Evolutionary conservation across 495 filamentous ascomycete species (phyloP).

Genomic region (Platismatia glauca): DNA sequence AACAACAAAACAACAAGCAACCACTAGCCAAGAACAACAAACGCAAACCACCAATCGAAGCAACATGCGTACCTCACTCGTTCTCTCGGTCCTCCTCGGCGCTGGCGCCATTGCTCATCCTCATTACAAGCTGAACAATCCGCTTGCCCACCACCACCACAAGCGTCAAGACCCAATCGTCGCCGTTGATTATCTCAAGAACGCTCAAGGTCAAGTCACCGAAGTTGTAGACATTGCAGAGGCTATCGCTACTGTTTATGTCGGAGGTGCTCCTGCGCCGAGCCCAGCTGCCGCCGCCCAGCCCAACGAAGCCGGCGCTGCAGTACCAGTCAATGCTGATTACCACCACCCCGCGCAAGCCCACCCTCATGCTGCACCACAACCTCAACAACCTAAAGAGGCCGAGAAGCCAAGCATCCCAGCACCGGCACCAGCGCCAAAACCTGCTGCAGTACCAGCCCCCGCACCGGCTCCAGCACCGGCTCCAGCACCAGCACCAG

Average conservation of each 20-base stretch:
- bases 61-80: slow-evolving; percentile 19
- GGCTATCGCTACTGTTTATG: slow-evolving; percentile 11
- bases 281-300: slow-evolving; percentile 4
- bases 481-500: neutral
- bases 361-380: neutral
- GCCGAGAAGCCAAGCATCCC: neutral
- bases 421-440: neutral
- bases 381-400: neutral
- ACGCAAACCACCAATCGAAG: neutral
- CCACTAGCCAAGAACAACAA: neutral
- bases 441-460: neutral
- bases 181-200: neutral
- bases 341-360: neutral
- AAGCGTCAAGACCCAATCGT: slow-evolving; percentile 12
- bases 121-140: slow-evolving; percentile 14
- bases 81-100: slow-evolving; percentile 19
- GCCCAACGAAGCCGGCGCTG: neutral
- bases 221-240: slow-evolving; percentile 10
- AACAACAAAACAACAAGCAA: slow-evolving; percentile 1
- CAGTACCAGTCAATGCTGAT: neutral
- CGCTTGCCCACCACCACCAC: slow-evolving; percentile 17
- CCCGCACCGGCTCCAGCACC: neutral
- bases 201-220: slow-evolving; percentile 7
- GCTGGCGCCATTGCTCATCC: slow-evolving; percentile 20
- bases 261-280: neutral